Base-by-base conservation (phyloP, 345 rosid species). In the Hirschfeldia incana region DNA sequence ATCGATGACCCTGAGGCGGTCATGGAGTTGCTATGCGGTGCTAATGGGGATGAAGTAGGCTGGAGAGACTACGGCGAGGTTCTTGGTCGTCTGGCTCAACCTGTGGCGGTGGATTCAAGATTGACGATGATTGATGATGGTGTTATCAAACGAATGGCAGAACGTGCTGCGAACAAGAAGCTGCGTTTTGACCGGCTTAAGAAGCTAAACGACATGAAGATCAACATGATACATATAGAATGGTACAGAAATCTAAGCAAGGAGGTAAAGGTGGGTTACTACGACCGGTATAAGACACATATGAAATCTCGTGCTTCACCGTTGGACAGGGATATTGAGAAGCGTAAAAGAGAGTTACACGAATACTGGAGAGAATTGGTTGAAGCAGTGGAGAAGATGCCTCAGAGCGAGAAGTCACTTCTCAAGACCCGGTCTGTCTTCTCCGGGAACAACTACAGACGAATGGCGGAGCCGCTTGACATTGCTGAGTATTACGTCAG, bases 381-480 rank as follows among this genome's bases (percentile, higher is more conserved):
- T 55, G 86, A 78, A 67, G 82, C 87, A 62, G 88, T 79, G 0
- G 84, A 81, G 82, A 84, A 67, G 72, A 87, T 70, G 77, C 94
- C 93, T 53, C 86, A 84, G 66, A 86, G 69, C 4, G 87, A 86
- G 26, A 67, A 9, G 7, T 72, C 78, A 1, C 7, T 30, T 1
- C 69, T 87, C 12, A 73, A 78, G 29, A 36, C 0, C 1, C 69
- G 83, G 13, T 87, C 80, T 90, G 81, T 89, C 1, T 82, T 32
- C 27, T 76, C 81, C 0, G 97, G 87, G n/a, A 74, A 85, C 16
- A 86, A 79, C 15, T 93, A 88, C 64, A 73, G 90, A 67, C 86
- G 94, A 55, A 76, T 93, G 87, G 70, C 90, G 1, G 97, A 93
- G 46, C 98, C 97, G 0, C 95, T 93, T 2, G 88, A 87, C 5